Evolutionary conservation across 345 rosid genomes (phyloP).

Genomic region (Linum tenue): DNA sequence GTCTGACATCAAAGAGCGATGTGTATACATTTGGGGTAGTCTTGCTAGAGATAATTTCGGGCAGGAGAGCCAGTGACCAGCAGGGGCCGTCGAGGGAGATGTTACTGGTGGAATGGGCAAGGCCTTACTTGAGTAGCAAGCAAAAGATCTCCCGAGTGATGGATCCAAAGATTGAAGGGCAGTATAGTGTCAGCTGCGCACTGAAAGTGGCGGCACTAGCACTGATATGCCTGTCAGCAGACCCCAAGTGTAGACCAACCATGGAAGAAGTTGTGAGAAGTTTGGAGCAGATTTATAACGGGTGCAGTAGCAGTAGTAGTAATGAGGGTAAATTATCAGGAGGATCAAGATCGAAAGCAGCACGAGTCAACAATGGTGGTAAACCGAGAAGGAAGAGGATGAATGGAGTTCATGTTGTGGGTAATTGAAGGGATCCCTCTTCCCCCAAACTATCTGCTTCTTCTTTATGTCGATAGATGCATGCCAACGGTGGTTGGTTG

Average conservation of each 20-base stretch:
- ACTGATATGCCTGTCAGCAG: not conserved
- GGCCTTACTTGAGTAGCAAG: not conserved
- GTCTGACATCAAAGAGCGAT: not conserved
- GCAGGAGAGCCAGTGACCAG: not conserved
- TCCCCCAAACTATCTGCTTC: too few relatives aligned
- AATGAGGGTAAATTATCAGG: not conserved
- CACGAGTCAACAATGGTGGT: too few relatives aligned
- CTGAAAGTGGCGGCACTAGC: not conserved
- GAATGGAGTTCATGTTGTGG: too few relatives aligned
- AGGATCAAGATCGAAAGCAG: too few relatives aligned
- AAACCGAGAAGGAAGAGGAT: too few relatives aligned
- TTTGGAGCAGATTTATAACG: not conserved
- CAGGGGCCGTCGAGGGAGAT: not conserved
- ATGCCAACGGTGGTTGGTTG: too few relatives aligned
- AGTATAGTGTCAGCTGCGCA: not conserved
- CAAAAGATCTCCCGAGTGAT: not conserved
- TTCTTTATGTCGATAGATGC: too few relatives aligned
- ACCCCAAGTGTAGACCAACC: not conserved
- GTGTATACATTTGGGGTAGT: slow-evolving; percentile 1
- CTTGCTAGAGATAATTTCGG: not conserved
- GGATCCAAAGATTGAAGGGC: not conserved
- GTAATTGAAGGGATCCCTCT: too few relatives aligned
- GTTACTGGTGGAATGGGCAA: not conserved
- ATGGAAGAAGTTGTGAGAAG: not conserved
- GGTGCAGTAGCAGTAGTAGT: not conserved